phyloP scores from a whole-genome alignment of 1,284 basidiomycete species.

The Microstroma glucosiphilum region DNA sequence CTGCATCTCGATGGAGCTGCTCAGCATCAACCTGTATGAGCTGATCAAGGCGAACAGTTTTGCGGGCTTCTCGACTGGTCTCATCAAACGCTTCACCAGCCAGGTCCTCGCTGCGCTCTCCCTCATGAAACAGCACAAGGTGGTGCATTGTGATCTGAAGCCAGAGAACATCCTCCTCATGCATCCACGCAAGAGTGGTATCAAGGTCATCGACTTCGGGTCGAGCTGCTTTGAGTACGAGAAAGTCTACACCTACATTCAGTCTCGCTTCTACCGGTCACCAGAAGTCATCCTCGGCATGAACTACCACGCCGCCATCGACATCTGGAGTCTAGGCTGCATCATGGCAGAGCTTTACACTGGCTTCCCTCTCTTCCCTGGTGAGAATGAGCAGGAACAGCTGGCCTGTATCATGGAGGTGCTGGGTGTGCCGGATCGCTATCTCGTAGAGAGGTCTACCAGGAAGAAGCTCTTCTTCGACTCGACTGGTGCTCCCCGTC shows the following conservation, averaged over 20 bases:
- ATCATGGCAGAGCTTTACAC: constrained; percentile 96
- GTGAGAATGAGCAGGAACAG: constrained; percentile 94
- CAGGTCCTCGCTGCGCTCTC: constrained; percentile 88
- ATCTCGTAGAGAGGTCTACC: constrained; percentile 86
- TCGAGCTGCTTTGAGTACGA: constrained; percentile 98
- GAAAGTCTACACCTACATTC: constrained; percentile 97
- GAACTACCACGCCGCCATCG: constrained; percentile 61
- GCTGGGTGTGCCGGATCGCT: constrained; percentile 86
- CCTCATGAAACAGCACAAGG: constrained; percentile 89
- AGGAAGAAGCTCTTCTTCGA: constrained; percentile 96
- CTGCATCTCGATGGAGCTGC: constrained; percentile 94
- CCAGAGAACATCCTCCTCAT: constrained; percentile 96
- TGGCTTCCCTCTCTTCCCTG: constrained; percentile 98
- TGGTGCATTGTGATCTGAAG: constrained; percentile 99
- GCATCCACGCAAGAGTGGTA: constrained; percentile 89
- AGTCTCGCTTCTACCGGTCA: constrained; percentile 93
- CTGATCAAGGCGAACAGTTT: constrained; percentile 98
- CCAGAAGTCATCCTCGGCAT: constrained; percentile 60
- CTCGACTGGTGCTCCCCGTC: constrained; percentile 80
- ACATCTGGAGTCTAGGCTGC: constrained; percentile 97
- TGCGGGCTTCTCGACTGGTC: constrained; percentile 84
- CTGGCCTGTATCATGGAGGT: constrained; percentile 99
- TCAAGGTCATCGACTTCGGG: constrained; percentile 99
- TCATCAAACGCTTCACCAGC: constrained; percentile 91
- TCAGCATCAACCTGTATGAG: constrained; percentile 98